Evolutionary conservation across 352 stramenopile genomes (phyloP).

Genomic region (Bremia lactucae): DNA sequence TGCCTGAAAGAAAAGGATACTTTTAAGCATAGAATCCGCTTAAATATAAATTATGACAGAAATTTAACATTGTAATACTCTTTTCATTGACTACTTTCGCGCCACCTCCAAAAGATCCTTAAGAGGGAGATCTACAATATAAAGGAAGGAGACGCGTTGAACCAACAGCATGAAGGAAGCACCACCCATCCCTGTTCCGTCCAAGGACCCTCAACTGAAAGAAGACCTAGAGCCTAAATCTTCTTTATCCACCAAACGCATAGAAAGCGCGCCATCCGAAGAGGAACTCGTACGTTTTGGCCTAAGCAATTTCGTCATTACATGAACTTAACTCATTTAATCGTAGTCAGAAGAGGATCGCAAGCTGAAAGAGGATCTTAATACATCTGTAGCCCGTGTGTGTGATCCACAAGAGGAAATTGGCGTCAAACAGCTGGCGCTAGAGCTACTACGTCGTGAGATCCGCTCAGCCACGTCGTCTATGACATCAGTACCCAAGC

Average conservation of each 20-base stretch:
- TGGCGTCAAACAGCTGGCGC: slow-evolving; percentile 76
- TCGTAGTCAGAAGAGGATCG: slow-evolving; percentile 84
- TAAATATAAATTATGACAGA: too few relatives aligned
- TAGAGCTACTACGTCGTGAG: slow-evolving; percentile 95
- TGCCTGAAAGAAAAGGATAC: too few relatives aligned
- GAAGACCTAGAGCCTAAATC: slow-evolving; percentile 28
- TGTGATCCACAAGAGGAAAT: slow-evolving; percentile 50
- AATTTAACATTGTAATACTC: too few relatives aligned
- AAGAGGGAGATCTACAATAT: slow-evolving; percentile 12
- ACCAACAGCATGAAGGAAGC: slow-evolving; percentile 61
- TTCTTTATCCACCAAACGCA: slow-evolving; percentile 18
- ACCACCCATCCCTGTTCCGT: slow-evolving; percentile 41
- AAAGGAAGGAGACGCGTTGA: slow-evolving; percentile 14
- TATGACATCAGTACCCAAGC: slow-evolving; percentile 99
- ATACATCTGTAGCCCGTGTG: slow-evolving; percentile 75
- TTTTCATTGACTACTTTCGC: slow-evolving; percentile 7
- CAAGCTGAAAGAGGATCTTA: slow-evolving; percentile 89
- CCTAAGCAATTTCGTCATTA: background rate
- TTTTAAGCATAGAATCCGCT: too few relatives aligned
- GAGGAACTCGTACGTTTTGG: slow-evolving; percentile 55
- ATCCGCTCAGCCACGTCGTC: slow-evolving; percentile 94
- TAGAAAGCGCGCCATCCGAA: slow-evolving; percentile 24
- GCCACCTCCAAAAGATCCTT: slow-evolving; percentile 17
- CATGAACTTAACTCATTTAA: background rate
- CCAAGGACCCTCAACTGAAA: slow-evolving; percentile 40